These are phyloP conservation scores for Ogataea populi-albae DNA, from an alignment of 805 yeast species.

Conservation along the genomic window DNA sequence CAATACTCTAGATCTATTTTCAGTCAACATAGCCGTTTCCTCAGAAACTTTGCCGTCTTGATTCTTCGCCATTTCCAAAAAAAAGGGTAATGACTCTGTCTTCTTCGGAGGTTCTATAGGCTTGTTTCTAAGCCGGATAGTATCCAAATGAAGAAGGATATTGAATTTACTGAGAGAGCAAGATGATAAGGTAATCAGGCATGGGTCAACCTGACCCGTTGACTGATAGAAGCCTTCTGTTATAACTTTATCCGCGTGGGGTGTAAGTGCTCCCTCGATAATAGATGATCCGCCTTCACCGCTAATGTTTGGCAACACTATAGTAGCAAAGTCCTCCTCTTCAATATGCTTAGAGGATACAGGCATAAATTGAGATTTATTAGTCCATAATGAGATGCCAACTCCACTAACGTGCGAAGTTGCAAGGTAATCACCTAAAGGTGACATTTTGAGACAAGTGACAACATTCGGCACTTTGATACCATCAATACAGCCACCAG, in stretches of 20 bases:
- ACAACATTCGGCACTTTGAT: constrained; percentile 74
- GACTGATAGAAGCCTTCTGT: constrained; percentile 43
- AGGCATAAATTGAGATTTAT: constrained; percentile 77
- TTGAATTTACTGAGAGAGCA: constrained; percentile 77
- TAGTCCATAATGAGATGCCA: constrained; percentile 92
- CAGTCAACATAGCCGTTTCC: neutral
- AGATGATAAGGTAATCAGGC: constrained; percentile 68
- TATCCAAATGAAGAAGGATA: constrained; percentile 77
- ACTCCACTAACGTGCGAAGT: constrained; percentile 88
- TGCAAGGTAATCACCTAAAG: constrained; percentile 85
- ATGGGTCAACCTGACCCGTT: constrained; percentile 57
- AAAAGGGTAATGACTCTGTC: constrained; percentile 78
- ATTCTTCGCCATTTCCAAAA: constrained; percentile 44
- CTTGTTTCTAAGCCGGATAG: constrained; percentile 80
- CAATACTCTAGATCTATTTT: constrained; percentile 27
- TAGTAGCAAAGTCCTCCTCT: constrained; percentile 66
- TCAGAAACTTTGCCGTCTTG: neutral
- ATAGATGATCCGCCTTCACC: constrained; percentile 73
- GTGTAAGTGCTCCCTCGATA: constrained; percentile 70
- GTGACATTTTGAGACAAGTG: constrained; percentile 76
- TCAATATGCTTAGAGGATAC: constrained; percentile 73
- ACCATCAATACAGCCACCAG: constrained; percentile 96
- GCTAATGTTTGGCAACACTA: constrained; percentile 69
- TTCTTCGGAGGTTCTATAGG: constrained; percentile 87
- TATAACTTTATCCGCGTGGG: constrained; percentile 33